Evolutionary conservation across 805 yeast genomes (phyloP), one percentile per base, ranked within the genome.

Genomic region (Teunomyces pallodes): DNA sequence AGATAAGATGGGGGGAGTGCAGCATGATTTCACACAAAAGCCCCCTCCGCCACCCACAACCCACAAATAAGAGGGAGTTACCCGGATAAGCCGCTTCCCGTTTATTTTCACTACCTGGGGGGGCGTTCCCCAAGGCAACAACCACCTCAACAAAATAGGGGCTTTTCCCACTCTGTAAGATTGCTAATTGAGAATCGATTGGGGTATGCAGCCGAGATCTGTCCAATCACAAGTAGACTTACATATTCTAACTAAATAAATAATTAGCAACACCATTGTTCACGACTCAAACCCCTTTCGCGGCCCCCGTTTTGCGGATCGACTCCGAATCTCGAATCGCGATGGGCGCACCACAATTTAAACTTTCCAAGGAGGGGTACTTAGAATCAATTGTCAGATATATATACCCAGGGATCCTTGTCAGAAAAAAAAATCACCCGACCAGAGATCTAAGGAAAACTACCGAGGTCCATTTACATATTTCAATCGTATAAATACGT

Each of bases 301-400:
- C 16, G 33, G 16, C n/a, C 39, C 39, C 40, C 29, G 40, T 17
- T 12, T 10, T 24, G 13, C 28, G 26, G 9, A 20, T 24, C 29
- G 40, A 36, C 28, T 36, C 40, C 40, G 40, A 36, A 36, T 36
- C 30, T 24, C 28, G 24, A 36, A 20, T 36, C 40, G 9, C 33
- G 40, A 36, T 36, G 40, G 28, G 40, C 40, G 26, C 40, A 36
- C 40, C 40, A 36, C 40, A 36, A 36, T 20, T 36, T 36, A 36
- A 24, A 36, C 29, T 36, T 36, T 36, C 36, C 40, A 36, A 20
- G 40, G 40, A 36, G 40, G 40, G 40, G 40, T 20, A 12, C 40
- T 14, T 9, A 36, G 14, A 12, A 20, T 17, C 26, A 20, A 36
- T 36, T 10, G 29, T 20, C 28, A 20, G 40, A 17, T 36, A 36